Conservation (phyloP, 164 flowering plant genomes). For the Akebia trifoliata region DNA sequence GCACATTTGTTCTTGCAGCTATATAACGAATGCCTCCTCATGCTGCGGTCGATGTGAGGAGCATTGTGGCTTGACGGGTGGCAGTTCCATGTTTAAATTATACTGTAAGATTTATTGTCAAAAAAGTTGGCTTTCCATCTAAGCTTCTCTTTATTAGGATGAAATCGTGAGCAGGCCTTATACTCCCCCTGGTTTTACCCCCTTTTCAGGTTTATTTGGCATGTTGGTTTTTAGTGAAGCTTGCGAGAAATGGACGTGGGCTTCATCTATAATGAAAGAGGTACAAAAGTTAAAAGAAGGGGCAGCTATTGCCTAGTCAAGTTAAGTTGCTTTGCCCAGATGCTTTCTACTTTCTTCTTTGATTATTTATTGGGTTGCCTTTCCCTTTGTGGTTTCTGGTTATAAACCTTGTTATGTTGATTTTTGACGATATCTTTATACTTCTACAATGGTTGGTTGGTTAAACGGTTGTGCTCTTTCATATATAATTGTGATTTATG, state of each 20-base stretch:
- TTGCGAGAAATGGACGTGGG: conserved; percentile 36
- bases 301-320: too few species aligned
- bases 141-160: background rate
- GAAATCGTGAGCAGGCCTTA: background rate
- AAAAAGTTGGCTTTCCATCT: too few species aligned
- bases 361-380: too few species aligned
- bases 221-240: conserved; percentile 43
- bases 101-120: conserved; percentile 38
- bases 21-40: conserved; percentile 48
- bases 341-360: too few species aligned
- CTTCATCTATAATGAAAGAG: conserved; percentile 23
- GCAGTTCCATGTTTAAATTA: conserved; percentile 37
- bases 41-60: conserved; percentile 41
- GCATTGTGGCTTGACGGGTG: conserved; percentile 60
- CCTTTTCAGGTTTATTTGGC: conserved; percentile 38
- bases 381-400: too few species aligned
- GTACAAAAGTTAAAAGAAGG: background rate
- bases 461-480: too few species aligned
- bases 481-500: too few species aligned
- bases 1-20: conserved; percentile 28
- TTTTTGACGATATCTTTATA: too few species aligned
- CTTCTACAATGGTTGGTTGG: too few species aligned
- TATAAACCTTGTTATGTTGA: too few species aligned
- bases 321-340: too few species aligned
- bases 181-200: background rate